Base-by-base conservation (phyloP, 345 rosid genomes). In the Lagerstroemia speciosa region DNA sequence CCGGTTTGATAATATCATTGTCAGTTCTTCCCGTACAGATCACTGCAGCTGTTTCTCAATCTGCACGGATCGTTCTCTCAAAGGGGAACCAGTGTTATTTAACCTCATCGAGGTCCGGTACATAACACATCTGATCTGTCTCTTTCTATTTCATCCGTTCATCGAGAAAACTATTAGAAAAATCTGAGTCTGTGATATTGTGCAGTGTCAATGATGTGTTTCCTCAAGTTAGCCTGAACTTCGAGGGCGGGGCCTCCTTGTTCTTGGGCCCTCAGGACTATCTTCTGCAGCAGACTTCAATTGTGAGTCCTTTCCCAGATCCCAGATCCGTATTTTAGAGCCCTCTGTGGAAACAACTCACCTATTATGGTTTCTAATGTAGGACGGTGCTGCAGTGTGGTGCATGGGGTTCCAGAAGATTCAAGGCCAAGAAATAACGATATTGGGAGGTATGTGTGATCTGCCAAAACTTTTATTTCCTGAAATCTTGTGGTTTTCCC, bases 181-280 rank as follows among this genome's bases (percentile, higher is more conserved):
- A 26, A 58, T 58, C 63, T 29, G 4, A 27, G 34, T 30, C 34
- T 9, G 30, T 30, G 33, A 58, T 76, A 61, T 27, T 76, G 60
- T 71, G 75, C 89, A 94, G 98, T 71, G 83, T 84, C 19, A 68
- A 75, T 64, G 84, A 79, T 46, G 60, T 83, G 82, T 94, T 94
- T 82, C 99, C 99, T 78, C 89, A 78, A 77, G 91, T 94, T 76
- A 86, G 86, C 78, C 83, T 94, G 70, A 88, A 91, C 86, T 94
- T 94, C 72, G 95, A 89, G 71, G 96, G 92, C 16, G 91, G 93
- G 52, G 88, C 97, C 70, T 79, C 97, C 53, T 72, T 94, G 91
- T 75, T 88, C 65, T 80, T 94, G 38, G 78, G 78, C 73, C 93
- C 99, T 38, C 92, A 80, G 75, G 98, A 91, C 80, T 94, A 94